Percentiles rank a stretch among this genome's conserved stretches.
These are phyloP conservation scores for Blumeria hordei DNA, from an alignment of 2,329 filamentous ascomycete species.

Conservation along the genomic window DNA sequence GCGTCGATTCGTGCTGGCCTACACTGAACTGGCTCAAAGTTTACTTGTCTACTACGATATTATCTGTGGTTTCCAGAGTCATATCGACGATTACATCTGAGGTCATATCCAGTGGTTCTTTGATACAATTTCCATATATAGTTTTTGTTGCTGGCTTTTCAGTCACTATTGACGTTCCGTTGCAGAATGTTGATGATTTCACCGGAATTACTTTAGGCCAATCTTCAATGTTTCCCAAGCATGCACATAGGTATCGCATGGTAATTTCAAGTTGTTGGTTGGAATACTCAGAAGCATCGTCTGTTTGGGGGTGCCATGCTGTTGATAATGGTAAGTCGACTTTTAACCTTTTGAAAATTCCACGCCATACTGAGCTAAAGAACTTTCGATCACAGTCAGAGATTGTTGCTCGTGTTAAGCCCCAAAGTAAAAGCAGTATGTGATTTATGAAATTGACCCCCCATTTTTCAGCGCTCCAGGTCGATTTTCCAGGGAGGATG, in stretches of 20 bases:
- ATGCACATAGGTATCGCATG: background rate
- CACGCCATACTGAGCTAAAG: background rate
- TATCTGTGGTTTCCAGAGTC: background rate
- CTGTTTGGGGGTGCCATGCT: background rate
- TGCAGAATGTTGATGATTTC: background rate
- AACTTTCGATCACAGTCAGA: background rate
- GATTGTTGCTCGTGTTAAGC: background rate
- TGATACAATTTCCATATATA: background rate
- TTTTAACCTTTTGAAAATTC: background rate
- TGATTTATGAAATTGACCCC: background rate
- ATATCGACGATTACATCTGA: background rate
- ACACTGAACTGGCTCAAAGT: background rate
- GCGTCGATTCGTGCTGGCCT: background rate
- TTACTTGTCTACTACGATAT: background rate
- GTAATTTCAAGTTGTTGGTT: conserved; percentile 1
- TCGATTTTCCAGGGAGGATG: background rate
- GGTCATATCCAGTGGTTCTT: background rate
- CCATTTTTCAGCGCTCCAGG: background rate
- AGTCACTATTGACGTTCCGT: background rate
- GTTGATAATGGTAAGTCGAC: background rate
- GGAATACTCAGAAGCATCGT: background rate
- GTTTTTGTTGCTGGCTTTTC: background rate
- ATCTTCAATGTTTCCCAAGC: background rate
- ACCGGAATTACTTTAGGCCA: background rate
- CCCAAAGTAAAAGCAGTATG: background rate